Evolutionary conservation across 192 early-diverging fungal genomes (phyloP).

Genomic region (Tieghemiomyces parasiticus): DNA sequence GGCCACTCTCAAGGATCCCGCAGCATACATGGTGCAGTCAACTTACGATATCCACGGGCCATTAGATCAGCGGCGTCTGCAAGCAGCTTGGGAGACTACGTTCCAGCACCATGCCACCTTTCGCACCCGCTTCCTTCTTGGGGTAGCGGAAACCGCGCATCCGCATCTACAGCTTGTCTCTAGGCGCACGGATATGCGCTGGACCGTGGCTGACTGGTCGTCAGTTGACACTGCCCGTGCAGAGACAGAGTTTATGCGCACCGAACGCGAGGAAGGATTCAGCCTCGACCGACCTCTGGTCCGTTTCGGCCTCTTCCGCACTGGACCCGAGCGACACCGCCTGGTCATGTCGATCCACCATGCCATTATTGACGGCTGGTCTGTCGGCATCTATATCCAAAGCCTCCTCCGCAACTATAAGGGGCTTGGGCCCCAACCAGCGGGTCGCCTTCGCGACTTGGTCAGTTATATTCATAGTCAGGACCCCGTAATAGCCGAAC

Average conservation of each 20-base stretch:
- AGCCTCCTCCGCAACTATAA: neutral
- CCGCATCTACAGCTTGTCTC: neutral
- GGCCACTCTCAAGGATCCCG: neutral
- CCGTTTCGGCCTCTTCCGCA: neutral
- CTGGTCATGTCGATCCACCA: neutral
- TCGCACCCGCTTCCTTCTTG: conserved; percentile 6
- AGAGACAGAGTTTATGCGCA: neutral
- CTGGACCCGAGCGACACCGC: neutral
- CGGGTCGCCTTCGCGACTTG: neutral
- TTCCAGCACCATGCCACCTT: neutral
- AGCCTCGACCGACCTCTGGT: neutral
- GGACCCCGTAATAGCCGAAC: neutral
- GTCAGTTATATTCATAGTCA: conserved; percentile 2
- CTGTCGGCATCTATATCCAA: neutral
- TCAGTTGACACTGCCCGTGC: no score
- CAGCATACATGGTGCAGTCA: conserved; percentile 8
- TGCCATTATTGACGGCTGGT: neutral
- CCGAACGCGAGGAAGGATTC: neutral
- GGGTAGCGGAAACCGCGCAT: neutral
- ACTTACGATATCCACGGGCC: neutral
- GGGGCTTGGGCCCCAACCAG: no score
- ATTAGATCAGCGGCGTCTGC: neutral
- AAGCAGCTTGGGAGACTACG: neutral
- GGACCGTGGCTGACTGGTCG: neutral
- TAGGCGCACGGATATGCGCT: neutral